These are phyloP conservation scores for Smallanthus sonchifolius DNA, from an alignment of 129 eudicot species.

Conservation along the genomic window DNA sequence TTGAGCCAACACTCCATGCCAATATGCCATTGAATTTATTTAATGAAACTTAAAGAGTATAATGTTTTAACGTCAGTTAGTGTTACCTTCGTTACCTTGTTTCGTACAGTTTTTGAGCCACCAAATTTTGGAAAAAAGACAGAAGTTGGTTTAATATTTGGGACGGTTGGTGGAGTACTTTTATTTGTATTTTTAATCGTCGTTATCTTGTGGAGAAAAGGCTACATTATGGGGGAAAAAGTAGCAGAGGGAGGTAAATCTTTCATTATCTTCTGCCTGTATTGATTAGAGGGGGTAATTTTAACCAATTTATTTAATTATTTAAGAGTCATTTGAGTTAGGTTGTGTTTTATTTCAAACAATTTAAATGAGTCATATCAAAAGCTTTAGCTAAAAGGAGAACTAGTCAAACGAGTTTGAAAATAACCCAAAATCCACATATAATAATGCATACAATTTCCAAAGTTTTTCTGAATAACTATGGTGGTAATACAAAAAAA, in stretches of 20 bases:
- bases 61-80: not conserved
- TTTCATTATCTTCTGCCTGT: not conserved
- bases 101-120: slow-evolving; percentile 45
- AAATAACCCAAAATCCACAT: not conserved
- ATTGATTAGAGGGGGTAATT: not conserved
- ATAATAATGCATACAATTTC: not conserved
- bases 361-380: not conserved
- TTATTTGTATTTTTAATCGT: slow-evolving; percentile 29
- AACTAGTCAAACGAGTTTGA: not conserved
- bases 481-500: too few relatives aligned
- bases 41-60: slow-evolving; percentile 8
- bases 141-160: slow-evolving; percentile 29
- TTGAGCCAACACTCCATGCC: too few relatives aligned
- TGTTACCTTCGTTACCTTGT: slow-evolving; percentile 5
- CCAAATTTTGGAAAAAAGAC: slow-evolving; percentile 35
- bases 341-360: slow-evolving; percentile 1
- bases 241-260: slow-evolving; percentile 53
- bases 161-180: slow-evolving; percentile 36
- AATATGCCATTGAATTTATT: not conserved
- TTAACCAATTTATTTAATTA: not conserved
- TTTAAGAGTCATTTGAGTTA: not conserved
- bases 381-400: not conserved
- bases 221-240: slow-evolving; percentile 45
- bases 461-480: not conserved
- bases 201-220: slow-evolving; percentile 49